Percentiles rank a stretch among this genome's conserved stretches.
Conservation (phyloP, 2,329 filamentous ascomycete genomes). For the Exophiala sp. region DNA sequence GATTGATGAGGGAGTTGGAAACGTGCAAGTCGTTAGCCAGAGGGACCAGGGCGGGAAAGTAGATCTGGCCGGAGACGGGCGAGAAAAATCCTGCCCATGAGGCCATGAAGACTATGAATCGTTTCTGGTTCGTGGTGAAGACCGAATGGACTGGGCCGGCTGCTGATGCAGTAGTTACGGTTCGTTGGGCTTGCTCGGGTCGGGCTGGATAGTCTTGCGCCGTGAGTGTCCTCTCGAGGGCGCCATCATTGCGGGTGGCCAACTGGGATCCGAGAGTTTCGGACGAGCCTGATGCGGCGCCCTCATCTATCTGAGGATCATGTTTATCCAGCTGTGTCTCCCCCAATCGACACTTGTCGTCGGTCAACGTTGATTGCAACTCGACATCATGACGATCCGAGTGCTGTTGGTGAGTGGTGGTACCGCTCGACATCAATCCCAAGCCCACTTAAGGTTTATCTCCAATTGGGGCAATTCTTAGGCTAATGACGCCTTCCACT, state of each 20-base stretch:
- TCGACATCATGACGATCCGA: too few species aligned
- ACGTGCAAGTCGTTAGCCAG: conserved; percentile 41
- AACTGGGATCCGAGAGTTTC: background rate
- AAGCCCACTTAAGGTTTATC: too few species aligned
- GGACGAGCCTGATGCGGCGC: background rate
- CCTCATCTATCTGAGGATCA: too few species aligned
- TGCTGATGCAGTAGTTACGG: conserved; percentile 13
- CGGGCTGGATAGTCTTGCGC: conserved; percentile 1
- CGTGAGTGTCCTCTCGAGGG: conserved; percentile 19
- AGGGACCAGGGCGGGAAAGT: conserved; percentile 43
- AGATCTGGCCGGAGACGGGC: conserved; percentile 45
- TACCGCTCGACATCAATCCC: too few species aligned
- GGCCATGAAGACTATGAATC: conserved; percentile 39
- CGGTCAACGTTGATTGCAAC: too few species aligned
- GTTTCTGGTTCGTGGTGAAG: conserved; percentile 36
- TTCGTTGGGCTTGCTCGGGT: conserved; percentile 12
- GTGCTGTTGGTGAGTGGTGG: too few species aligned
- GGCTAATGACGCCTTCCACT: too few species aligned
- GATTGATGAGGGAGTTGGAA: conserved; percentile 28
- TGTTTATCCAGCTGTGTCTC: too few species aligned
- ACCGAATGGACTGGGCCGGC: conserved; percentile 31
- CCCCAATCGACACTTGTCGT: too few species aligned
- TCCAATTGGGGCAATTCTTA: too few species aligned
- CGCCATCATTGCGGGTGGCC: background rate
- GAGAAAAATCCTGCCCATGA: conserved; percentile 43